Percentiles rank a stretch among this genome's conserved stretches.
Conservation (phyloP, 768 basidiomycete species). For the Termitomyces sp. region DNA sequence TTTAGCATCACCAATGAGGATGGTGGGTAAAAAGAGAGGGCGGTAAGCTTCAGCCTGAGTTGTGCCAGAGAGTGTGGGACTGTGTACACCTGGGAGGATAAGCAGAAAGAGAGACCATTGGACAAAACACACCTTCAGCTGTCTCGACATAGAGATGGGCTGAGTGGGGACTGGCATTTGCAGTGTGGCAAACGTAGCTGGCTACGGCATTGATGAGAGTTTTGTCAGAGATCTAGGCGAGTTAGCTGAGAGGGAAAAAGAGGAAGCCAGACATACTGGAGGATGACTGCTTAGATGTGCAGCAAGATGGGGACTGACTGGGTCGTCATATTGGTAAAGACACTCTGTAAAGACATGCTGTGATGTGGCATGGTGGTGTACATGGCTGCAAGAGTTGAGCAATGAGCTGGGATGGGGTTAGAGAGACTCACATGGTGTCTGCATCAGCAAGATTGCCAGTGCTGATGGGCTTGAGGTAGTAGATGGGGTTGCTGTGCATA, state of each 20-base stretch:
- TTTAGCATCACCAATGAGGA: constrained; percentile 84
- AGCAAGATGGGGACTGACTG: constrained; percentile 92
- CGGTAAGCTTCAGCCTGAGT: constrained; percentile 86
- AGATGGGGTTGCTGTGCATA: constrained; percentile 47
- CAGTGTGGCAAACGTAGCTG: constrained; percentile 55
- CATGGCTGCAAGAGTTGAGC: constrained; percentile 47
- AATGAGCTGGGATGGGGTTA: background rate
- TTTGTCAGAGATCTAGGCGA: constrained; percentile 45
- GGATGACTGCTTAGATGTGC: constrained; percentile 42
- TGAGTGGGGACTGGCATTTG: constrained; percentile 13
- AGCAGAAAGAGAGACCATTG: background rate
- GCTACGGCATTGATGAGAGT: constrained; percentile 65
- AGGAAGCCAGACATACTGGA: background rate
- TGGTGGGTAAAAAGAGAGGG: constrained; percentile 80
- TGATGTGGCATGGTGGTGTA: constrained; percentile 45
- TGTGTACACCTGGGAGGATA: constrained; percentile 77
- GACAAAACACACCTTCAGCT: constrained; percentile 74
- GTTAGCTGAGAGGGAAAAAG: background rate
- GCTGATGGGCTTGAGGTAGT: constrained; percentile 88
- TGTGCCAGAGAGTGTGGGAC: constrained; percentile 78
- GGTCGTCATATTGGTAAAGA: constrained; percentile 81
- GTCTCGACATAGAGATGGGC: constrained; percentile 87
- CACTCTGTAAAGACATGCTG: constrained; percentile 58
- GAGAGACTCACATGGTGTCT: constrained; percentile 68
- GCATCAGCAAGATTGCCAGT: constrained; percentile 80